Evolutionary conservation across 306 rosid species (phyloP), one percentile per base, ranked within the genome.

Genomic region (Castanea crenata): DNA sequence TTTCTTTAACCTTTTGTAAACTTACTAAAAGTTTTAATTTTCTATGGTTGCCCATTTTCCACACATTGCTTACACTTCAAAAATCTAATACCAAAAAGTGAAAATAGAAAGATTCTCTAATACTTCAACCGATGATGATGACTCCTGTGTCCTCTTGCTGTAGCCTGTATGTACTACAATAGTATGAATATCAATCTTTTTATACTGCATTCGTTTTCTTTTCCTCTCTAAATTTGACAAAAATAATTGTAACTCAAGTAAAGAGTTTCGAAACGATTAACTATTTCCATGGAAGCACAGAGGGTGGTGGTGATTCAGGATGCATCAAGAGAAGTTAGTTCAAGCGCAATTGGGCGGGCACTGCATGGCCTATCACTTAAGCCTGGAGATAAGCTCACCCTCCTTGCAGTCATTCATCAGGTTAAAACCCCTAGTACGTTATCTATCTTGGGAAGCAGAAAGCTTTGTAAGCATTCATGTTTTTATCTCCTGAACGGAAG

Each of bases 271-370:
- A 62, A 23, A 16, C 49, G n/a, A 32, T 41, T 5, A 34, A 57
- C 73, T 14, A 74, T 14, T 27, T 54, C 67, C 13, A 84, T 87
- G 82, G 92, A 35, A 55, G 74, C 27, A 1, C 84, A 90, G 77
- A 89, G 81, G 56, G 91, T 92, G 56, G 88, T 90, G 76, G 91
- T 90, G 86, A 88, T 94, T 76, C 86, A 88, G 57, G 98, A 92
- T 77, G 90, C 90, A 59, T 78, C 85, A 3, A 86, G 77, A 75
- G 88, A 90, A 52, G 74, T 89, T 49, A 83, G 88, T 75, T 55
- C 76, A 59, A 85, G 49, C 38, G 76, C 84, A 69, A 86, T 90
- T 67, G 29, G 52, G 64, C 84, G 92, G 90, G 85, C 93, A 62
- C 74, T 81, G 65, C 52, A 78, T 11, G 83, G 85, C 76, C 89